Evolutionary conservation across 371 early-diverging fungal species (phyloP), one percentile per base, ranked within the genome.

Genomic region (Vittaforma corneae): DNA sequence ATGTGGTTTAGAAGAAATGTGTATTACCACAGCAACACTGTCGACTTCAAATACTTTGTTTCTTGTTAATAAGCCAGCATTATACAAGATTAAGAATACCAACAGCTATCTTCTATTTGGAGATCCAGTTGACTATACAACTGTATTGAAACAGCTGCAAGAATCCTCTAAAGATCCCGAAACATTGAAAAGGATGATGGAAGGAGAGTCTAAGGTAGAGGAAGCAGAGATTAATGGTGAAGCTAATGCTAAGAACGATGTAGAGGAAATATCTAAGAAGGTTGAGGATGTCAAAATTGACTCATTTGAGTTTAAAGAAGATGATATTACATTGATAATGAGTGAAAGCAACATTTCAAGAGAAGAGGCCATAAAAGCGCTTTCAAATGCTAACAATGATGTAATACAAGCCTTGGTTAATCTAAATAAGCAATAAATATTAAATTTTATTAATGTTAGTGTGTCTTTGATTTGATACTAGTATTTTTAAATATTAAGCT

Each of bases 381-480:
- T 76, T 1, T 52, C 34, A n/a, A 66, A 69, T 1, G 35, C 58
- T 46, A 57, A 61, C 34, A 61, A 71, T 30, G 74, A 76, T 67
- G 71, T 74, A 26, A 66, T 76, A 14, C 16, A 33, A 32, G 67
- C 71, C 33, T 57, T 76, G 54, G 56, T 70, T 38, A 40, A 63
- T 16, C 58, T 76, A 18, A n/a, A n/a, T n/a, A n/a, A 70, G 37
- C 1, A 73, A 73, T 32, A 71, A 74, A 70, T 47, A 3, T 57
- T 44, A 30, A 35, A 22, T 24, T 42, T 22, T 64, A 14, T 46
- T 46, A 4, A n/a, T 38, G 24, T 2, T 56, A 38, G 3, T 67
- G 9, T 62, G n/a, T 63, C 11, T 20, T 16, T 62, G n/a, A 18
- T 37, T 1, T 35, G 40, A 47, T 33, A 38, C 60, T 24, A 40